Conservation (phyloP, 1,139 yeast genomes). For the Sugiyamaella novakii region DNA sequence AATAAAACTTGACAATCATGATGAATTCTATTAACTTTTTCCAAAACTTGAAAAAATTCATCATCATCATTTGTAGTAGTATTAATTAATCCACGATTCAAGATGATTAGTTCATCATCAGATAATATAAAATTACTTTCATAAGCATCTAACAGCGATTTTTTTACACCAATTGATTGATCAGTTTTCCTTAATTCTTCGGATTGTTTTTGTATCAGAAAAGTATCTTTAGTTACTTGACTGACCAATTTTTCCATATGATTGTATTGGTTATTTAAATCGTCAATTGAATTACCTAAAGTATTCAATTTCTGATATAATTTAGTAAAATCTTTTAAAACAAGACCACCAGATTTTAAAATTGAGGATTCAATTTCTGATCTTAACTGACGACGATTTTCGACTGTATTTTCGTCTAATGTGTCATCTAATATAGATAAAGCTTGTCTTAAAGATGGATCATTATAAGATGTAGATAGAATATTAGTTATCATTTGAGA, state of each 20-base stretch:
- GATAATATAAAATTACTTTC: constrained; percentile 66
- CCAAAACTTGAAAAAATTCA: constrained; percentile 64
- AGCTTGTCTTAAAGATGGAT: constrained; percentile 41
- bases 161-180: constrained; percentile 52
- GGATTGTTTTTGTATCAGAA: constrained; percentile 44
- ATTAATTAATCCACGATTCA: constrained; percentile 28
- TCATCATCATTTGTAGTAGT: constrained; percentile 46
- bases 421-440: constrained; percentile 40
- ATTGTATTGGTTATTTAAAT: constrained; percentile 39
- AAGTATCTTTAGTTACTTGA: constrained; percentile 36
- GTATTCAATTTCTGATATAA: constrained; percentile 50
- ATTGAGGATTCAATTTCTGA: constrained; percentile 74
- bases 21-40: constrained; percentile 64
- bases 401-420: constrained; percentile 40
- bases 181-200: constrained; percentile 49
- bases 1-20: constrained; percentile 69
- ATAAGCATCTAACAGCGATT: constrained; percentile 58
- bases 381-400: constrained; percentile 57
- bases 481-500: constrained; percentile 39
- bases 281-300: constrained; percentile 47
- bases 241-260: constrained; percentile 37
- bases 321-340: constrained; percentile 62
- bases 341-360: constrained; percentile 58
- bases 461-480: constrained; percentile 44
- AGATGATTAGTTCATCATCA: constrained; percentile 61